Conservation (phyloP, 2,329 filamentous ascomycete genomes). For the Botrytis aclada region DNA sequence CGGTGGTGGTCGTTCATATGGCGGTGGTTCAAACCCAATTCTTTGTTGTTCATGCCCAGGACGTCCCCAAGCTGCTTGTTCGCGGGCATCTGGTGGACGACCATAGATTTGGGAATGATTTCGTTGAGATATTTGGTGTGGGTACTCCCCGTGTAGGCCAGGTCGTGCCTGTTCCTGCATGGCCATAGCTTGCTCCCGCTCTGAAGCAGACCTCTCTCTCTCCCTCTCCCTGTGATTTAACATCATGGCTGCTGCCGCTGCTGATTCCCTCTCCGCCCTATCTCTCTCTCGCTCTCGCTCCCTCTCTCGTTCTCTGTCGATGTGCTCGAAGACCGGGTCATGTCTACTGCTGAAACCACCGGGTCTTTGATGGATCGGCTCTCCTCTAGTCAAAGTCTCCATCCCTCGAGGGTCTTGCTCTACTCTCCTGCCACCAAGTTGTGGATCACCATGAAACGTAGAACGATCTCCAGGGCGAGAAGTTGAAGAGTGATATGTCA, state of each 20-base stretch:
- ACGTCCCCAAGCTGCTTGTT: slow-evolving; percentile 35
- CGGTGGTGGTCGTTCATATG: slow-evolving; percentile 22
- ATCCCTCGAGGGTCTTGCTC: slow-evolving; percentile 23
- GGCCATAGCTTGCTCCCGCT: slow-evolving; percentile 42
- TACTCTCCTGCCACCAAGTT: slow-evolving; percentile 28
- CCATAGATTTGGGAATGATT: slow-evolving; percentile 29
- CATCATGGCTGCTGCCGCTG: background rate
- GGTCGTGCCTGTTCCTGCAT: slow-evolving; percentile 24
- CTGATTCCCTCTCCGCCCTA: slow-evolving; percentile 29
- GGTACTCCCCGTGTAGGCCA: slow-evolving; percentile 27
- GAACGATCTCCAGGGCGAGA: slow-evolving; percentile 46
- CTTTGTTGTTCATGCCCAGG: slow-evolving; percentile 29
- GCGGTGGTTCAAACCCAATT: slow-evolving; percentile 22
- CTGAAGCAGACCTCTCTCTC: background rate
- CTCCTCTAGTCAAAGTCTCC: slow-evolving; percentile 42
- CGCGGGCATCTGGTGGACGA: slow-evolving; percentile 32
- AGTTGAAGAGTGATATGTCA: slow-evolving; percentile 38
- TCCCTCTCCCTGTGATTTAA: slow-evolving; percentile 3
- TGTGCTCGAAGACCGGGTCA: slow-evolving; percentile 49
- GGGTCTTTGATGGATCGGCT: slow-evolving; percentile 29
- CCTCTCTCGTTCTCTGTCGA: slow-evolving; percentile 44
- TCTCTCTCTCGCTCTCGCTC: slow-evolving; percentile 36
- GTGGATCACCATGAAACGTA: slow-evolving; percentile 22
- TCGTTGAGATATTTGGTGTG: slow-evolving; percentile 32
- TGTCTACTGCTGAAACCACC: slow-evolving; percentile 33